A percentile compares a stretch with the other conserved stretches of the same genome.
These are phyloP conservation scores for Dothidotthia symphoricarpi DNA, from an alignment of 2,329 filamentous ascomycete genomes.

Conservation along the genomic window DNA sequence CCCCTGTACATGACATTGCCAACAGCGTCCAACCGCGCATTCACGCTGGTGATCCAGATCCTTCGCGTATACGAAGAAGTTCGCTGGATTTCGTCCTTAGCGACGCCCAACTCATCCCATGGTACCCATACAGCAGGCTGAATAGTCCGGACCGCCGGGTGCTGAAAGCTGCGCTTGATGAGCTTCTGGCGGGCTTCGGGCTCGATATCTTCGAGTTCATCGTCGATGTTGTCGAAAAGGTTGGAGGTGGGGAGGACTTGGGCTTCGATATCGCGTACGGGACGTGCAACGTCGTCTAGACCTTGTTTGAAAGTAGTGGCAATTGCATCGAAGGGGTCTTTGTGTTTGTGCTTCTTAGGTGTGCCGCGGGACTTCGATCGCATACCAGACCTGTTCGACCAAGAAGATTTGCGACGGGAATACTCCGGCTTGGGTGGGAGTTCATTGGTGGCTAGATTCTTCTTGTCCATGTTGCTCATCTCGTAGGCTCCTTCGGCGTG, in stretches of 20 bases:
- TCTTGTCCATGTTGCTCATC: constrained; percentile 27
- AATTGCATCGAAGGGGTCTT: constrained; percentile 30
- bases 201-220: constrained; percentile 91
- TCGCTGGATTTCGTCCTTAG: constrained; percentile 82
- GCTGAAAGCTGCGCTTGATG: constrained; percentile 84
- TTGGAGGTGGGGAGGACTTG: constrained; percentile 68
- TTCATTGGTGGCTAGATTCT: constrained; percentile 5
- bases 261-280: constrained; percentile 39
- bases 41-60: constrained; percentile 94
- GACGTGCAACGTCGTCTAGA: constrained; percentile 30
- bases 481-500: constrained; percentile 25
- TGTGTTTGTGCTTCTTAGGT: constrained; percentile 22
- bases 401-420: constrained; percentile 21
- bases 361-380: constrained; percentile 24
- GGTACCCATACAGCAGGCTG: constrained; percentile 93
- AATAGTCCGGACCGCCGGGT: constrained; percentile 78
- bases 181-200: constrained; percentile 84
- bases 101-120: constrained; percentile 82
- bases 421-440: constrained; percentile 18
- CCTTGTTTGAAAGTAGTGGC: constrained; percentile 27
- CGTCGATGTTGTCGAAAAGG: constrained; percentile 81
- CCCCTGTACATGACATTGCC: constrained; percentile 78
- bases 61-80: constrained; percentile 70
- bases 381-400: constrained; percentile 32
- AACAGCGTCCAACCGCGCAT: constrained; percentile 81